A percentile compares a stretch with the other conserved stretches of the same genome.
Conservation (phyloP, 1,284 basidiomycete species). For the Phlebopus sp. region DNA sequence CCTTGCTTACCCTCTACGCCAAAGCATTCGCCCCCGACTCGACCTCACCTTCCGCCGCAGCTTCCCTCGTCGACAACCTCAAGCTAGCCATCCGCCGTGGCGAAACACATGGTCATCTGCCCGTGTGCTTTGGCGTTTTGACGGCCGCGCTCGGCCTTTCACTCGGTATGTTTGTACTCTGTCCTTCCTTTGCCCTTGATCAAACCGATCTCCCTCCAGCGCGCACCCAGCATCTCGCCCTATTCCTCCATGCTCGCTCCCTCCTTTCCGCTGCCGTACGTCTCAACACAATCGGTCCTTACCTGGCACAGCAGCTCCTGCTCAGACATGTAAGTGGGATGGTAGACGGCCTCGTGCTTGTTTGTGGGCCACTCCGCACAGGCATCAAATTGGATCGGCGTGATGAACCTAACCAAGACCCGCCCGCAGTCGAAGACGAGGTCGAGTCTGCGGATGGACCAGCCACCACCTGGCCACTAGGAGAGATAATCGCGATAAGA, state of each 20-base stretch:
- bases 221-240: constrained; percentile 77
- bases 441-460: too few species aligned
- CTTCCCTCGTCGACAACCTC: constrained; percentile 57
- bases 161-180: constrained; percentile 49
- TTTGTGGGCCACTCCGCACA: constrained; percentile 47
- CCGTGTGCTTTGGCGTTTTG: constrained; percentile 87
- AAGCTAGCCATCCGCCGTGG: constrained; percentile 67
- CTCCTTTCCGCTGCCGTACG: constrained; percentile 90
- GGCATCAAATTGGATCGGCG: constrained; percentile 27
- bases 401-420: constrained; percentile 8
- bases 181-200: not conserved
- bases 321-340: constrained; percentile 68
- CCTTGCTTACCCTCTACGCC: constrained; percentile 85
- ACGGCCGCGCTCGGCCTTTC: constrained; percentile 75
- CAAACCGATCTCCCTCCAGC: constrained; percentile 42
- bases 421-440: constrained; percentile 35
- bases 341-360: constrained; percentile 52
- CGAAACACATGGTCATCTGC: constrained; percentile 77
- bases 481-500: constrained; percentile 87
- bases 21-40: constrained; percentile 70
- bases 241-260: constrained; percentile 90
- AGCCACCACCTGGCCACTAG: constrained; percentile 92
- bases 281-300: constrained; percentile 91
- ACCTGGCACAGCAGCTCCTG: constrained; percentile 86
- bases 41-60: constrained; percentile 9